Conservation (phyloP, 345 rosid genomes). For the Cardamine chenopodiifolia region DNA sequence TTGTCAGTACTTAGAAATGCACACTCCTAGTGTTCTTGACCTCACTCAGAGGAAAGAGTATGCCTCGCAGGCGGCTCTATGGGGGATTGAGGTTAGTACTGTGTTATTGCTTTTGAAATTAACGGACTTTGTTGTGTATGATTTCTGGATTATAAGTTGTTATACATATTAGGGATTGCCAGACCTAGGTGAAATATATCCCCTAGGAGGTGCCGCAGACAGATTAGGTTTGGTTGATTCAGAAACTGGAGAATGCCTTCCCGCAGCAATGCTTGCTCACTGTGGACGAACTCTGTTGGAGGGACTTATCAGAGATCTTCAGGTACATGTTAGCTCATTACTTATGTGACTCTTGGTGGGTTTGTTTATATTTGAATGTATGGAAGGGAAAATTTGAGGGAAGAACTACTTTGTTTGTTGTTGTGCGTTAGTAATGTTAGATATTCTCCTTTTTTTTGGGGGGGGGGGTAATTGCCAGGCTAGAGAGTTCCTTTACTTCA, state of each 20-base stretch:
- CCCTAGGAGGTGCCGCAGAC: constrained; percentile 90
- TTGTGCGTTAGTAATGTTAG: constrained; percentile 6
- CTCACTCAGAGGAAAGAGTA: constrained; percentile 69
- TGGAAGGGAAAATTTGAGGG: not conserved
- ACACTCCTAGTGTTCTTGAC: constrained; percentile 71
- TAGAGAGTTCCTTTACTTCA: constrained; percentile 88
- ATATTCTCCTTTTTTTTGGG: not conserved
- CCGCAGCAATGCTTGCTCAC: constrained; percentile 95
- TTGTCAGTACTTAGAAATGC: constrained; percentile 70
- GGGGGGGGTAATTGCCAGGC: constrained; percentile 53
- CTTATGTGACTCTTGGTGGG: constrained; percentile 18
- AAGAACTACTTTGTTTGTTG: not conserved
- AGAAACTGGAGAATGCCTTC: constrained; percentile 87
- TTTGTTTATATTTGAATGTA: constrained; percentile 24
- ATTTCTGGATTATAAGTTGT: constrained; percentile 53
- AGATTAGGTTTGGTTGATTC: constrained; percentile 85
- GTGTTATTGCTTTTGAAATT: constrained; percentile 18
- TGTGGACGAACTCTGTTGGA: constrained; percentile 92
- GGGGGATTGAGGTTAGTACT: constrained; percentile 83
- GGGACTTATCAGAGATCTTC: constrained; percentile 93
- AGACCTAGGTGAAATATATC: constrained; percentile 91
- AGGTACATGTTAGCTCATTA: constrained; percentile 52
- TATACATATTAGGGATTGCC: constrained; percentile 81
- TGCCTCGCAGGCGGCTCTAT: constrained; percentile 87
- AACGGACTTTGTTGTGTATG: not conserved